These are phyloP conservation scores for Ciborinia camelliae DNA, from an alignment of 2,329 filamentous ascomycete species.

Conservation along the genomic window DNA sequence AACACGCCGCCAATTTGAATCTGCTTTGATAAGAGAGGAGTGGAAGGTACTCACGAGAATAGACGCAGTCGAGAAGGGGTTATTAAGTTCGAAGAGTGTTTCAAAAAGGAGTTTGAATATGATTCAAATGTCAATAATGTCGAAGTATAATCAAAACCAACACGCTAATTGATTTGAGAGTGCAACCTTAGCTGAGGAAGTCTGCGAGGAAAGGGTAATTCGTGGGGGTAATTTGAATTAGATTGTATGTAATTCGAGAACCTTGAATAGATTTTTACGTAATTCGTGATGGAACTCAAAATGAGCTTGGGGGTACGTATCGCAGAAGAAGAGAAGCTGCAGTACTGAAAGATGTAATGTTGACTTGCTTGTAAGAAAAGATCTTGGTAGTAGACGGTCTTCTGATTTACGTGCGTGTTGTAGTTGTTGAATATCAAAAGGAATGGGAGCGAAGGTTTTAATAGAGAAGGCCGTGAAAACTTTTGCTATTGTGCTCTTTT, in stretches of 20 bases:
- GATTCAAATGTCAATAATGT: neutral
- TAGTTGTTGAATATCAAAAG: neutral
- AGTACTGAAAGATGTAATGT: neutral
- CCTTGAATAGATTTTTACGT: neutral
- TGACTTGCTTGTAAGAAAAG: neutral
- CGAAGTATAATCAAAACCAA: neutral
- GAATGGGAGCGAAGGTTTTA: neutral
- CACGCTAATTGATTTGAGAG: neutral
- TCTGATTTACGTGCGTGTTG: neutral
- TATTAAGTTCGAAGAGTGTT: neutral
- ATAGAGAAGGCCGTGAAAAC: neutral
- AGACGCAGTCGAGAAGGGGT: neutral
- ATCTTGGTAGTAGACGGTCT: neutral
- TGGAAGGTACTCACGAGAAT: neutral
- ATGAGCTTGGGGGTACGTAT: neutral
- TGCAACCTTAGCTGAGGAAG: neutral
- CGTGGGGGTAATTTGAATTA: neutral
- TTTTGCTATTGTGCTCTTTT: neutral
- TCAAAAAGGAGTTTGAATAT: neutral
- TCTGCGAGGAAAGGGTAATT: neutral
- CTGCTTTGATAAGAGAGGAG: neutral
- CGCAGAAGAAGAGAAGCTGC: neutral
- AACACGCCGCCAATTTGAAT: too few species aligned
- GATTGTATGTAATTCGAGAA: neutral
- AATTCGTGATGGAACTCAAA: neutral